Evolutionary conservation across 768 basidiomycete genomes (phyloP).

Genomic region (Suillus hirtellus): DNA sequence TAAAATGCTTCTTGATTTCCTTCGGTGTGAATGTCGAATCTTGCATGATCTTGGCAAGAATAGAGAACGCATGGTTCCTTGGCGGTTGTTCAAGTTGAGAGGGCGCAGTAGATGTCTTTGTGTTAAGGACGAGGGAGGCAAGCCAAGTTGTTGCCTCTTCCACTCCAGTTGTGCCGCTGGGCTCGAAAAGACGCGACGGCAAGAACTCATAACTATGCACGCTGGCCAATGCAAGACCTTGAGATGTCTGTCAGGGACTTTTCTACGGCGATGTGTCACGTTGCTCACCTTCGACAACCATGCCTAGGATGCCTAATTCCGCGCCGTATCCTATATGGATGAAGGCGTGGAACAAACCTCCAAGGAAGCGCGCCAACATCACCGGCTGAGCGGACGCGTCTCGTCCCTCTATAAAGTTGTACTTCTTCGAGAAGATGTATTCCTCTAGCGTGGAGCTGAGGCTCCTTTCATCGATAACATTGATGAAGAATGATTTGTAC

Average conservation of each 20-base stretch:
- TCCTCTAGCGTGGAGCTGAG: constrained; percentile 21
- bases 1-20: constrained; percentile 19
- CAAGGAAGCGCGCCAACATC: constrained; percentile 52
- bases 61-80: constrained; percentile 42
- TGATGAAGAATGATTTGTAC: constrained; percentile 29
- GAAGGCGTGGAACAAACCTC: constrained; percentile 58
- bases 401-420: constrained; percentile 23
- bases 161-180: not conserved
- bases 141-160: constrained; percentile 12
- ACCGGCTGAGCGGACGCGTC: constrained; percentile 36
- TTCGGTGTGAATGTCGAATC: constrained; percentile 39
- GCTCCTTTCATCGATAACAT: constrained; percentile 21
- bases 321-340: constrained; percentile 63
- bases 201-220: constrained; percentile 36
- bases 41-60: constrained; percentile 51
- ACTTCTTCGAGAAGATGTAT: constrained; percentile 33
- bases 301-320: constrained; percentile 64
- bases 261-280: no score
- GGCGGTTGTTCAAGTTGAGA: constrained; percentile 6
- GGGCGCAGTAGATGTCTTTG: not conserved
- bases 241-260: not conserved
- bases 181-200: constrained; percentile 15
- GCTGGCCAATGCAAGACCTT: constrained; percentile 28
- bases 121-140: constrained; percentile 14
- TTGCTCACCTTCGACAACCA: constrained; percentile 58